Percentiles rank a stretch among this genome's conserved stretches.
phyloP scores from a whole-genome alignment of 2,329 filamentous ascomycete genomes.

The Calonectria multiphialidica region DNA sequence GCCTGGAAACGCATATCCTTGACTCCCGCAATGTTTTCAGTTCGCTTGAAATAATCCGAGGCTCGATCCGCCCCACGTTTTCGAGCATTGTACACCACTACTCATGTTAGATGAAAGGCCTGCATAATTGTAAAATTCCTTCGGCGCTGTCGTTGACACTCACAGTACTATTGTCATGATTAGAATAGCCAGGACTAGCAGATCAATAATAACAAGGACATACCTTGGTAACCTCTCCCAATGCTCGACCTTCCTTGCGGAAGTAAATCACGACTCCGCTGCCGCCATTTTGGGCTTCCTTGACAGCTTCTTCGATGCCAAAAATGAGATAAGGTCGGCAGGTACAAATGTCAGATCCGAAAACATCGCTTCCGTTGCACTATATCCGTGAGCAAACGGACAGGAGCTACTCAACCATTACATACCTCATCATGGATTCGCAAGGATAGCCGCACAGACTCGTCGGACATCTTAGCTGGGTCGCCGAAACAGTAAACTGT shows the following conservation, averaged over 20 bases:
- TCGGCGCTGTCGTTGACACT: conserved; percentile 19
- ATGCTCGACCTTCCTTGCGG: conserved; percentile 93
- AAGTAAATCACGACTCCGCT: conserved; percentile 98
- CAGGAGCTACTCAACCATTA: background rate
- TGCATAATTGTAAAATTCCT: background rate
- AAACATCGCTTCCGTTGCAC: conserved; percentile 98
- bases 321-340: conserved; percentile 96
- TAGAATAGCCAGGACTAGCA: conserved; percentile 24
- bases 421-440: conserved; percentile 79
- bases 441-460: conserved; percentile 82
- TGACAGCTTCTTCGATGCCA: conserved; percentile 96
- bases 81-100: conserved; percentile 80
- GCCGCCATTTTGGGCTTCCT: conserved; percentile 93
- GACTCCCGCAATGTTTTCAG: conserved; percentile 98
- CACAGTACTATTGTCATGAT: conserved; percentile 37
- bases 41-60: conserved; percentile 95
- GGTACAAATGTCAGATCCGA: conserved; percentile 97
- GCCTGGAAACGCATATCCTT: conserved; percentile 99
- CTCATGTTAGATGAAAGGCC: conserved; percentile 32
- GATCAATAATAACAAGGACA: conserved; percentile 46
- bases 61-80: conserved; percentile 85
- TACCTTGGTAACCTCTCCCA: conserved; percentile 96
- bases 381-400: conserved; percentile 42
- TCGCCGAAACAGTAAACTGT: conserved; percentile 99
- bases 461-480: conserved; percentile 92